phyloP scores from a whole-genome alignment of 2,329 filamentous ascomycete genomes.

The Cercospora sp. region DNA sequence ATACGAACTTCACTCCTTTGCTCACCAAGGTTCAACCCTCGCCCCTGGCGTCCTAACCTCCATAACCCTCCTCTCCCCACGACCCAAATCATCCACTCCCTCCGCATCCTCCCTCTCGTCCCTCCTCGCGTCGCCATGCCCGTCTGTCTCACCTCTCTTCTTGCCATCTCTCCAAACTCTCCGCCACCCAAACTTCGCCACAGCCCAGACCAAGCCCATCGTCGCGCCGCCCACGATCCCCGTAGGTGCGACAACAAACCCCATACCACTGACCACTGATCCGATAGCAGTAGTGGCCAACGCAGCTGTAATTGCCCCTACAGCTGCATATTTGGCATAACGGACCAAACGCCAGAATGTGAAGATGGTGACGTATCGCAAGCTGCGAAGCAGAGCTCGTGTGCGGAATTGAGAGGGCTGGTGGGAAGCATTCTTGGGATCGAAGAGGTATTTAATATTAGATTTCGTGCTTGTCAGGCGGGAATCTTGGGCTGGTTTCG shows the following conservation, averaged over 20 bases:
- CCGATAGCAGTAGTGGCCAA: slow-evolving; percentile 42
- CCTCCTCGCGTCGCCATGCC: slow-evolving; percentile 30
- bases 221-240: slow-evolving; percentile 39
- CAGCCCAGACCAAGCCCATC: slow-evolving; percentile 44
- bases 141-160: slow-evolving; percentile 29
- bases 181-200: slow-evolving; percentile 42
- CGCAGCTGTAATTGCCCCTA: slow-evolving; percentile 38
- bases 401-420: slow-evolving; percentile 42
- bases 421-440: slow-evolving; percentile 9
- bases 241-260: slow-evolving; percentile 47
- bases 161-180: slow-evolving; percentile 39
- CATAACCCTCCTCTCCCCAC: slow-evolving; percentile 1
- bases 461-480: background rate
- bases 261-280: slow-evolving; percentile 43
- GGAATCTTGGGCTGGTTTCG: background rate
- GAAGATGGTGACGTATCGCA: slow-evolving; percentile 45
- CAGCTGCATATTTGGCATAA: slow-evolving; percentile 48
- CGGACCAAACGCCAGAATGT: slow-evolving; percentile 47
- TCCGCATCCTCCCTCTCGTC: slow-evolving; percentile 29
- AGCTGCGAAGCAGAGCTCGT: slow-evolving; percentile 42
- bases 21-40: slow-evolving; percentile 13
- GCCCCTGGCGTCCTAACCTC: background rate
- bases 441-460: slow-evolving; percentile 21
- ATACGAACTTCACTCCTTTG: background rate
- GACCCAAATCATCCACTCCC: background rate